phyloP scores from a whole-genome alignment of 495 filamentous ascomycete genomes.

The Neurospora africana region DNA sequence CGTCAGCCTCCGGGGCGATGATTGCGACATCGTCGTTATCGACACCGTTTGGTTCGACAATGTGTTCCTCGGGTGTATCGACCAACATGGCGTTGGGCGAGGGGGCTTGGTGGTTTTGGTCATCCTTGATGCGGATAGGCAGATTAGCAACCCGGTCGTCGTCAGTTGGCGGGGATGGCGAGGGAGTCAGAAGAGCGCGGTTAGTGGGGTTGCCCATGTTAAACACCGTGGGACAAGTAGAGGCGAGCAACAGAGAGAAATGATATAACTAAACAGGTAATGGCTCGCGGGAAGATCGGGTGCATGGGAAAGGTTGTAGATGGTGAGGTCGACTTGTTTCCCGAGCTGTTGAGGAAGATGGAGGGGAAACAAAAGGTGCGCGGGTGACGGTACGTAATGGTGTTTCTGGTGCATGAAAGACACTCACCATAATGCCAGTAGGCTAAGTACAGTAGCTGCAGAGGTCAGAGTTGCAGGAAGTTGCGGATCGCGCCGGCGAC shows the following conservation, averaged over 20 bases:
- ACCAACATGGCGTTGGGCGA: constrained; percentile 56
- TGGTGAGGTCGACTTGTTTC: not conserved
- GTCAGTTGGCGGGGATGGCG: constrained; percentile 10
- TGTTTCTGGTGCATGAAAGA: not conserved
- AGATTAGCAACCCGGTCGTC: constrained; percentile 17
- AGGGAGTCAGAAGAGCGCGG: not conserved
- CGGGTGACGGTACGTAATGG: not conserved
- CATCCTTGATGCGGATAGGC: constrained; percentile 20
- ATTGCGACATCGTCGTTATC: constrained; percentile 79
- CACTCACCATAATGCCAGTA: not conserved
- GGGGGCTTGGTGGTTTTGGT: constrained; percentile 24
- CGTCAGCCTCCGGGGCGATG: constrained; percentile 54
- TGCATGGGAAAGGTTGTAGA: not conserved
- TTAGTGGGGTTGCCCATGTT: not conserved
- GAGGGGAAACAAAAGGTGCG: not conserved
- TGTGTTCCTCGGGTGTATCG: constrained; percentile 59
- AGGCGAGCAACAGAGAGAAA: not conserved
- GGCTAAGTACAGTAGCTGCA: not conserved
- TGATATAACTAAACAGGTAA: not conserved
- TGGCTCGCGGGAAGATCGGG: not conserved
- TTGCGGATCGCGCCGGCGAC: not conserved
- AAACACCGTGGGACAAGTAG: not conserved
- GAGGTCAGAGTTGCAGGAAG: not conserved
- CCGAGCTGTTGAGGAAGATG: not conserved
- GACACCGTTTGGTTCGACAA: constrained; percentile 45